These are phyloP conservation scores for Melanomma pulvis-pyrius DNA, from an alignment of 495 filamentous ascomycete genomes.

Conservation along the genomic window DNA sequence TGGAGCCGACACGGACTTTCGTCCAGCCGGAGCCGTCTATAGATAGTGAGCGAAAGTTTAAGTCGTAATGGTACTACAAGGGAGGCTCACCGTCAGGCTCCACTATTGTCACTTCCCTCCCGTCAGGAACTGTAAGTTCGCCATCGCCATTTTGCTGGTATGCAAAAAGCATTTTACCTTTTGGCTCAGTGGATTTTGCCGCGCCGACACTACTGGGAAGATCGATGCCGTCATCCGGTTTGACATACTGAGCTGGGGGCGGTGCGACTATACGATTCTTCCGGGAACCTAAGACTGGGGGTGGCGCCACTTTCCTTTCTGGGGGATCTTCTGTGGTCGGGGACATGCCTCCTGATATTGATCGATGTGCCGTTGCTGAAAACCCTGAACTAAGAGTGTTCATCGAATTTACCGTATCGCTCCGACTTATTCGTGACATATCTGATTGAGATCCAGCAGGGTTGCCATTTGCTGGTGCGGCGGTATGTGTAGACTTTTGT, in stretches of 20 bases:
- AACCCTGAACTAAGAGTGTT: conserved; percentile 90
- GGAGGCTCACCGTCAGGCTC: conserved; percentile 79
- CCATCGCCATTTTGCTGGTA: conserved; percentile 79
- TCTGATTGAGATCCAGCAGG: conserved; percentile 45
- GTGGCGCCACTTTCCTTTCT: conserved; percentile 39
- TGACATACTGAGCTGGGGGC: conserved; percentile 76
- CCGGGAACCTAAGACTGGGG: conserved; percentile 44
- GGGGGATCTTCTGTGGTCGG: conserved; percentile 53
- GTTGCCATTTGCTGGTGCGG: conserved; percentile 44
- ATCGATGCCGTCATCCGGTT: conserved; percentile 42
- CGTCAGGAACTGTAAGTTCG: conserved; percentile 78
- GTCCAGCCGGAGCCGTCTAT: conserved; percentile 91
- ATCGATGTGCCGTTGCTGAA: conserved; percentile 75
- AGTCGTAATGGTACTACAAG: background rate
- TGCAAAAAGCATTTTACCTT: conserved; percentile 84
- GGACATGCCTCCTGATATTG: conserved; percentile 59
- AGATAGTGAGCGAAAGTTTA: conserved; percentile 4
- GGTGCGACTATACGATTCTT: conserved; percentile 81
- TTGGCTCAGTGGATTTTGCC: conserved; percentile 54
- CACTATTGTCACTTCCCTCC: conserved; percentile 72
- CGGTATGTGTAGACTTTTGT: conserved; percentile 73
- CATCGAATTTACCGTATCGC: conserved; percentile 74
- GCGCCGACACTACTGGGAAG: conserved; percentile 20
- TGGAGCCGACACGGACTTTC: conserved; percentile 67
- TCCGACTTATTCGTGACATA: conserved; percentile 65